Conservation (phyloP, 257 asterid genomes). For the Rubia yunnanensis region DNA sequence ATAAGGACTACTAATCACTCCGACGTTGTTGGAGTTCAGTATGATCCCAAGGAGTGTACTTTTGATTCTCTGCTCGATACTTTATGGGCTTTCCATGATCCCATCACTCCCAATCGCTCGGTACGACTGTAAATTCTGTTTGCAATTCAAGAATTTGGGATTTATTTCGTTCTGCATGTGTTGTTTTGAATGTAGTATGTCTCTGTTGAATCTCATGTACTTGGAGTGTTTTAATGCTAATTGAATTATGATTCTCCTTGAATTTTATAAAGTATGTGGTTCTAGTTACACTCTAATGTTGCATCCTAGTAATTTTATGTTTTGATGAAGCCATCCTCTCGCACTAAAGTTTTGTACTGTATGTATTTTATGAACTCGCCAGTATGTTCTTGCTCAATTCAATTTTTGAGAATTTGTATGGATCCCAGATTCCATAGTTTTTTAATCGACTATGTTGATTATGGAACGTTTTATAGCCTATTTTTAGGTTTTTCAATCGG, state of each 20-base stretch:
- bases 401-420: not conserved
- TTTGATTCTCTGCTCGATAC: conserved; percentile 57
- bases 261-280: no score
- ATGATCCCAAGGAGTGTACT: conserved; percentile 80
- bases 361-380: not conserved
- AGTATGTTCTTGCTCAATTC: not conserved
- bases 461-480: not conserved
- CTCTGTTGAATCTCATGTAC: no score
- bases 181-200: not conserved
- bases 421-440: not conserved
- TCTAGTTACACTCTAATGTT: no score
- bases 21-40: conserved; percentile 83
- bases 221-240: no score
- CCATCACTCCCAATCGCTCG: conserved; percentile 92
- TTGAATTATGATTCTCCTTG: no score
- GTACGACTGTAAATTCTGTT: no score
- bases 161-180: not conserved
- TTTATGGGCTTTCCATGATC: conserved; percentile 93
- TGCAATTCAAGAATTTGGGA: no score
- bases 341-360: not conserved
- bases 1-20: conserved; percentile 72
- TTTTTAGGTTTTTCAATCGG: no score
- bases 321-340: no score
- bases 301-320: not conserved
- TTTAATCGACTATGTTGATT: not conserved